Percentiles rank a stretch among this genome's conserved stretches.
Evolutionary conservation across 176 grass and related monocot species (phyloP).

Genomic region (Carex pumila): DNA sequence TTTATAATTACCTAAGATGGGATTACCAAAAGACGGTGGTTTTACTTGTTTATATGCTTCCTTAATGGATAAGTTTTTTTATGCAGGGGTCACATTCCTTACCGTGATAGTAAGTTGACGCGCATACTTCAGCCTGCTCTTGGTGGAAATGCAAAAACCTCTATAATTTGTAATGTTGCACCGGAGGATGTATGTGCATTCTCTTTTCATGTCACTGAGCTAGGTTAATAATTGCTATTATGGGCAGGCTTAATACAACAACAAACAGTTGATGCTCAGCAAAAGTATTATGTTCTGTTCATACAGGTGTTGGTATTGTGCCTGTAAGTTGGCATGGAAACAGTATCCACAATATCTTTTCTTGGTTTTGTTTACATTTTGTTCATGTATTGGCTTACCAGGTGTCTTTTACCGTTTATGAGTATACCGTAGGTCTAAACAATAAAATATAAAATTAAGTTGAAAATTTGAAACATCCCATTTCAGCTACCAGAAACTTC

Average conservation of each 20-base stretch:
- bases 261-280: not conserved
- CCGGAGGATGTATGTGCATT: conserved; percentile 65
- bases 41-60: conserved; percentile 10
- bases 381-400: not conserved
- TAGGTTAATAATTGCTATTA: not conserved
- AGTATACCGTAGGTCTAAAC: not conserved
- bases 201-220: not conserved
- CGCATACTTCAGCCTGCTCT: conserved; percentile 90
- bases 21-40: not conserved
- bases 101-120: conserved; percentile 96
- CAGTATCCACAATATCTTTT: not conserved
- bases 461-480: not conserved
- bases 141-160: conserved; percentile 97
- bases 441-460: not conserved
- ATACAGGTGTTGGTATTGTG: not conserved
- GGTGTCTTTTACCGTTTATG: not conserved
- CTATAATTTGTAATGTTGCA: conserved; percentile 89
- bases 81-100: conserved; percentile 93
- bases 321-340: not conserved
- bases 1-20: not conserved
- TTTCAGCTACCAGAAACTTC: not conserved
- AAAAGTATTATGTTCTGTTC: not conserved
- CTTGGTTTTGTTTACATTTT: too few relatives aligned
- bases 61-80: conserved; percentile 18
- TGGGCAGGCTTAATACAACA: not conserved